phyloP scores from a whole-genome alignment of 2,329 filamentous ascomycete species.

The Phyllosticta paracitricarpa region DNA sequence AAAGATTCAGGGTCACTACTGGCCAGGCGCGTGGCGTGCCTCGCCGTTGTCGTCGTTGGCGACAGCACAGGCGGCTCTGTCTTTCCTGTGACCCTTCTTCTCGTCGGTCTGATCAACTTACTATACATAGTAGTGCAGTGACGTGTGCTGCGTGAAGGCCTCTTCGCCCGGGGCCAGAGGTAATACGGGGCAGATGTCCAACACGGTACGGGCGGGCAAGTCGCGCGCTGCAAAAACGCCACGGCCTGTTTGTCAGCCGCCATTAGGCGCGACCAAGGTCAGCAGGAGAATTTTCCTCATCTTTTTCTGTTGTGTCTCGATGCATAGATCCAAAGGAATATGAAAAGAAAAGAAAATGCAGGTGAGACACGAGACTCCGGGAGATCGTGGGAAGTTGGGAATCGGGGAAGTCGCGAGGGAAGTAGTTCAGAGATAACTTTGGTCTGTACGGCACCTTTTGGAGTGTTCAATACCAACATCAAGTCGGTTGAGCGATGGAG shows the following conservation, averaged over 20 bases:
- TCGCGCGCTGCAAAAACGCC: slow-evolving; percentile 40
- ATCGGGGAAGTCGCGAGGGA: no score
- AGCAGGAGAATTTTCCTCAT: neutral
- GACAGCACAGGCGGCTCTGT: no score
- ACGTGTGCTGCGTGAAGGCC: slow-evolving; percentile 42
- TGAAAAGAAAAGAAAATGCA: no score
- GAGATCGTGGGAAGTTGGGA: no score
- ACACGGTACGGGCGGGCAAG: slow-evolving; percentile 38
- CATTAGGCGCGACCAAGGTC: neutral
- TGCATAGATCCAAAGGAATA: no score
- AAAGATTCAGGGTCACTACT: no score
- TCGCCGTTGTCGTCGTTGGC: neutral
- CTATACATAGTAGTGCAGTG: slow-evolving; percentile 49
- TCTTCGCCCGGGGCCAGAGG: slow-evolving; percentile 30
- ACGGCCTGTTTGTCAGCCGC: slow-evolving; percentile 31
- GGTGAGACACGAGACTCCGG: no score
- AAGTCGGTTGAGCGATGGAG: slow-evolving; percentile 35
- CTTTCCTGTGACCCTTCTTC: no score
- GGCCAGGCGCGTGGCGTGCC: no score
- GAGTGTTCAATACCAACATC: slow-evolving; percentile 37
- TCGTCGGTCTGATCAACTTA: slow-evolving; percentile 18
- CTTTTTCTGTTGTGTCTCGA: no score
- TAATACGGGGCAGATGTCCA: slow-evolving; percentile 45
- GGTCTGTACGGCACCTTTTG: slow-evolving; percentile 35
- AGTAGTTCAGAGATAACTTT: neutral